Conservation (phyloP, 352 stramenopile species). For the Phytopythium litorale region DNA sequence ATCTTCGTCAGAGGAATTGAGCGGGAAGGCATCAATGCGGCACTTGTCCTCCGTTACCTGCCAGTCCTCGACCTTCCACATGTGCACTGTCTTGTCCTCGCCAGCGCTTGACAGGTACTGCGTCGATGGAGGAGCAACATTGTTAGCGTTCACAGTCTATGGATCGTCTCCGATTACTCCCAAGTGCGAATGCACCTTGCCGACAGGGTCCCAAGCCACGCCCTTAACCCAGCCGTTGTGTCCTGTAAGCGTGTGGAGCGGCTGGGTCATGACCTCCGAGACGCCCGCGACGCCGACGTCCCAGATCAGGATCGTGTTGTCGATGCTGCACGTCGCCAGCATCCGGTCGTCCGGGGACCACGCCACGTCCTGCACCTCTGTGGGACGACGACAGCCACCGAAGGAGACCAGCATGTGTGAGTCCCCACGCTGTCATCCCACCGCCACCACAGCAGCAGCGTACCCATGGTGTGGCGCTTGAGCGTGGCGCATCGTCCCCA, state of each 20-base stretch:
- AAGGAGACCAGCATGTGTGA: background rate
- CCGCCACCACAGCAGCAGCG: too few species aligned
- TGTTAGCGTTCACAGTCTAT: background rate
- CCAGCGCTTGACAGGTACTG: slow-evolving; percentile 84
- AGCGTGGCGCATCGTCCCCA: slow-evolving; percentile 78
- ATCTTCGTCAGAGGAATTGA: background rate
- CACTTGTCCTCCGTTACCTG: slow-evolving; percentile 22
- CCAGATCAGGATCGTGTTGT: slow-evolving; percentile 88
- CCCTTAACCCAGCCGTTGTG: slow-evolving; percentile 88
- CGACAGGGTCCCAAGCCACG: slow-evolving; percentile 83
- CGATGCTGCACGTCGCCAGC: slow-evolving; percentile 86
- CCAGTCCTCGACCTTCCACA: slow-evolving; percentile 84
- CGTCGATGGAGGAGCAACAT: background rate
- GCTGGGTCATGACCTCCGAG: slow-evolving; percentile 71
- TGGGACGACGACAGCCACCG: background rate
- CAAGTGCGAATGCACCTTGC: slow-evolving; percentile 39
- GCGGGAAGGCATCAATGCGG: background rate
- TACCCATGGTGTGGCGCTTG: slow-evolving; percentile 84
- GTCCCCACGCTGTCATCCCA: too few species aligned
- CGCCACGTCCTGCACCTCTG: slow-evolving; percentile 82
- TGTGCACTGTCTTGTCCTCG: slow-evolving; percentile 83
- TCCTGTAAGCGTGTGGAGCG: slow-evolving; percentile 66
- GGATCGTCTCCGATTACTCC: background rate
- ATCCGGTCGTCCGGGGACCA: slow-evolving; percentile 88
- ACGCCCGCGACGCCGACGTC: slow-evolving; percentile 54